Evolutionary conservation across 495 filamentous ascomycete genomes (phyloP), one percentile per base, ranked within the genome.

Genomic region (Clohesyomyces aquaticus): DNA sequence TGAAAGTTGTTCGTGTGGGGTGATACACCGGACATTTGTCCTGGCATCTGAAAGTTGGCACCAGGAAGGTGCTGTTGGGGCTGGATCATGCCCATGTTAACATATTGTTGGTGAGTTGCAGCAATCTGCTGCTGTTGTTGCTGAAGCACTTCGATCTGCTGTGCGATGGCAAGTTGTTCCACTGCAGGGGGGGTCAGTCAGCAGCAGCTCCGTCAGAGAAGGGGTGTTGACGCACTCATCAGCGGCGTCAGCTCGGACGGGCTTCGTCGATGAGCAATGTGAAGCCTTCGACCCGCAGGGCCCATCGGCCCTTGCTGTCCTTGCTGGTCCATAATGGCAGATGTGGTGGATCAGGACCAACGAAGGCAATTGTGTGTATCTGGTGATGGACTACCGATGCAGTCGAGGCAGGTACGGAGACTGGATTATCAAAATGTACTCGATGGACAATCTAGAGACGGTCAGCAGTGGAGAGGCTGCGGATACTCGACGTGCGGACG

Each of bases 51-150:
- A 78, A 86, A 87, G 81, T 89, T 81, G 32, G 79, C 79, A 59
- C 83, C 85, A 59, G 84, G 82, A 35, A 97, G 75, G 69, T 86
- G 79, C 76, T 97, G 93, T 61, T 88, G 87, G 35, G 88, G 89
- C 61, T 87, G 88, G 4, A 98, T 82, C 80, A 98, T 87, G 67
- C 91, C 91, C 89, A 98, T 93, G 74, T 95, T 94, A 61, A 95
- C 89, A 78, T 96, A 98, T 75, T 98, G 93, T 76, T 96, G 93
- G 68, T 97, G 92, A 54, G 91, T 92, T 56, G 89, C 90, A 73
- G 93, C 89, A 75, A 98, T 95, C 73, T 98, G 95, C 77, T 98
- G 95, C 73, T 98, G 94, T 73, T 98, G 95, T 74, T 96, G 92
- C 78, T 98, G 94, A 68, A 98, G 84, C 77, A 93, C 82, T 78